Evolutionary conservation across 345 rosid genomes (phyloP), one percentile per base, ranked within the genome.

Genomic region (Populus pruinosa): DNA sequence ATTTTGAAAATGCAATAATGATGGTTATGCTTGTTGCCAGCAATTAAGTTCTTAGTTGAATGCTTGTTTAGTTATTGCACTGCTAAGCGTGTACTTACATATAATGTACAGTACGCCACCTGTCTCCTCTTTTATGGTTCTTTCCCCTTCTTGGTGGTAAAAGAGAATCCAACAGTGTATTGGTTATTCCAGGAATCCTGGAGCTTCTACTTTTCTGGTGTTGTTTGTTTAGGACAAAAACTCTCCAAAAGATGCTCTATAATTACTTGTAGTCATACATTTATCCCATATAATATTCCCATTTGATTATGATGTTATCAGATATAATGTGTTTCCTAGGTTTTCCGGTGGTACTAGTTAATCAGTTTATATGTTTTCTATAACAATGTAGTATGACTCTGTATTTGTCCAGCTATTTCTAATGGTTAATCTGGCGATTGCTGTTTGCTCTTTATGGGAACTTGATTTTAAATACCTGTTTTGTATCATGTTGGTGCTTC

Each of bases 1-100:
- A 50, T 73, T 67, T 16, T 35, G 23, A 18, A 77, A 67, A 41
- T 77, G 63, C n/a, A 59, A 47, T 72, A 47, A 47, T 80, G 69
- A 70, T 69, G 41, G 53, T 74, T 9, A 23, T 56, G 47, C 38
- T 41, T 76, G 21, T 78, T 70, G 41, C 41, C 25, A 39, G 69
- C 76, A 27, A 27, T 75, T 20, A 29, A 53, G 33, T 66, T 78
- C 21, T 21, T 67, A 66, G 67, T 10, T 16, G 41, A 56, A 33
- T 69, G 72, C 68, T 76, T 17, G 59, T 20, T 69, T 69, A 39
- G n/a, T 33, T 59, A 64, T 65, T 74, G 61, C 33, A 12, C 23
- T 21, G 23, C 27, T 66, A 33, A 69, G 23, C 44, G 14, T 75
- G 43, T 14, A 17, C 14, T 44, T 72, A 41, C 55, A 23, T 2